These are phyloP conservation scores for Daedaleopsis nitida DNA, from an alignment of 768 basidiomycete species.

Conservation along the genomic window DNA sequence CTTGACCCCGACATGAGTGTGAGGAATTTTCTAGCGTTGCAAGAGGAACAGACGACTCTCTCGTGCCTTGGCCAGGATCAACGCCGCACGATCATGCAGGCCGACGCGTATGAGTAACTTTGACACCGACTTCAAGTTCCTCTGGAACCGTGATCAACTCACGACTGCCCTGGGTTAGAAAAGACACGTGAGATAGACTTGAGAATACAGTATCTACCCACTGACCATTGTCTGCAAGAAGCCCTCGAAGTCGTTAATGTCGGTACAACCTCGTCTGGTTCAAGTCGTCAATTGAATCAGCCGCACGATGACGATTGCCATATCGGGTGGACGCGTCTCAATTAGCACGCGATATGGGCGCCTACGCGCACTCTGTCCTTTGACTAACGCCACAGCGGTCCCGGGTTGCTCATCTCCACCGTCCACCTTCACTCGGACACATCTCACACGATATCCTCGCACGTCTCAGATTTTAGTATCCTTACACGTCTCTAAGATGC, in stretches of 20 bases:
- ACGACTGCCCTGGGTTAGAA: too few species aligned
- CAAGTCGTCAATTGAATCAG: not conserved
- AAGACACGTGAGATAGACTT: too few species aligned
- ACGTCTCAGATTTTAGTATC: not conserved
- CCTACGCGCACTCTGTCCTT: constrained; percentile 10
- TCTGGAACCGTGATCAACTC: too few species aligned
- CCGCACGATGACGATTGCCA: constrained; percentile 2
- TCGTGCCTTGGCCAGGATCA: too few species aligned
- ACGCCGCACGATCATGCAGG: too few species aligned
- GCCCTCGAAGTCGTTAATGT: not conserved
- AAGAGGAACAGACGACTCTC: too few species aligned
- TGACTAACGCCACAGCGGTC: constrained; percentile 14
- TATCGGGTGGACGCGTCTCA: constrained; percentile 19
- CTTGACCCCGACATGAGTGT: too few species aligned
- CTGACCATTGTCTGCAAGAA: too few species aligned
- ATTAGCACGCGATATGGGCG: constrained; percentile 3
- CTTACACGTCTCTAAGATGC: constrained; percentile 45
- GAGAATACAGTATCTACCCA: too few species aligned
- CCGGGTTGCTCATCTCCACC: constrained; percentile 7
- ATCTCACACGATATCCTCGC: not conserved
- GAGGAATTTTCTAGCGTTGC: too few species aligned
- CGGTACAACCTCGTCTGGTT: not conserved
- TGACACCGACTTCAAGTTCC: too few species aligned
- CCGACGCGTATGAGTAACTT: too few species aligned
- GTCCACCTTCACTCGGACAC: not conserved